Evolutionary conservation across 75 land plant species (phyloP).

Genomic region (Isoetes taiwanensis): DNA sequence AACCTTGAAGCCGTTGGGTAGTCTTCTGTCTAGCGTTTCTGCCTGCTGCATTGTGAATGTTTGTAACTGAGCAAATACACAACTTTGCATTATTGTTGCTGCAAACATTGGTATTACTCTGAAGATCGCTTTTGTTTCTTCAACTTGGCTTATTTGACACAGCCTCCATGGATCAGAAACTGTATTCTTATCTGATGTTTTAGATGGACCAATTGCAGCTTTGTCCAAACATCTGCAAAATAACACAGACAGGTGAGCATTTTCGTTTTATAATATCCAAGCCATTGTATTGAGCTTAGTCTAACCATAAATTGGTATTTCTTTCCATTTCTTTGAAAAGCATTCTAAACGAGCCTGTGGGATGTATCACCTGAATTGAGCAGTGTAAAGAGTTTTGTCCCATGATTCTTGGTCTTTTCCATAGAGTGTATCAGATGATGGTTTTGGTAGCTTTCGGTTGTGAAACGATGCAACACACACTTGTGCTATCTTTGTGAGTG

Average conservation of each 20-base stretch:
- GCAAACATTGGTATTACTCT: conserved; percentile 38
- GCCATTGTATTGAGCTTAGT: not conserved
- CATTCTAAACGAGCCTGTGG: too few species aligned
- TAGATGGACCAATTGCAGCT: conserved; percentile 28
- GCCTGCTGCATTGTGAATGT: conserved; percentile 39
- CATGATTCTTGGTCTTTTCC: too few species aligned
- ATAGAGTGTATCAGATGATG: too few species aligned
- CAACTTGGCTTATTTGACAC: conserved; percentile 27
- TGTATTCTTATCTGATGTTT: too few species aligned
- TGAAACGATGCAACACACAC: conserved; percentile 10
- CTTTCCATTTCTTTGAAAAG: too few species aligned
- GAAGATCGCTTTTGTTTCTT: conserved; percentile 19
- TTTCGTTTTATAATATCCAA: too few species aligned
- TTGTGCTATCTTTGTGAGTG: conserved; percentile 25
- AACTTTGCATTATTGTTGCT: conserved; percentile 33
- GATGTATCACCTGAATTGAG: too few species aligned
- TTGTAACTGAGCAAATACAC: conserved; percentile 33
- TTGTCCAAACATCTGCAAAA: conserved; percentile 30
- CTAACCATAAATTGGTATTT: not conserved
- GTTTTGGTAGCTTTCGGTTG: too few species aligned
- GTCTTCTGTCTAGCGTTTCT: conserved; percentile 15
- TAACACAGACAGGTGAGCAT: too few species aligned
- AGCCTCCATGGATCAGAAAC: conserved; percentile 18
- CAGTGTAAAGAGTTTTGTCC: too few species aligned
- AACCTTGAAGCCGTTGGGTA: conserved; percentile 17